These are phyloP conservation scores for Cryomyces minteri DNA, from an alignment of 495 filamentous ascomycete species.

Conservation along the genomic window DNA sequence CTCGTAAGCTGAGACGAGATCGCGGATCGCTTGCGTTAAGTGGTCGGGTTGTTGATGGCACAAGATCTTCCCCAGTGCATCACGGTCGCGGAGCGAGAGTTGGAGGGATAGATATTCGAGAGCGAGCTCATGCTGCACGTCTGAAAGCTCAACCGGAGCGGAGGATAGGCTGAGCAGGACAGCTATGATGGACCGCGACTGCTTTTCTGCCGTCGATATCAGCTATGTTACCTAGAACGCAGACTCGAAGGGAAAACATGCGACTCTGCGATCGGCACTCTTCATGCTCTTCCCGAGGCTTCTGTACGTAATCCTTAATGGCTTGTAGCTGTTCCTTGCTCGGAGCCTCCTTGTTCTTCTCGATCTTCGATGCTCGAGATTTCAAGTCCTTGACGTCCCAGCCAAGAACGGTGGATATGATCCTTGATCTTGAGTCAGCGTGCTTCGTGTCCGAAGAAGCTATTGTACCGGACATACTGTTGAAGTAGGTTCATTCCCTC, in stretches of 20 bases:
- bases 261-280: slow-evolving; percentile 23
- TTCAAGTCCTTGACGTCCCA: slow-evolving; percentile 42
- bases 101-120: slow-evolving; percentile 39
- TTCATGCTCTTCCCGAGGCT: slow-evolving; percentile 29
- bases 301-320: slow-evolving; percentile 29
- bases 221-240: neutral
- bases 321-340: slow-evolving; percentile 28
- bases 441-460: too few relatives aligned
- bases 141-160: slow-evolving; percentile 19
- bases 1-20: slow-evolving; percentile 39
- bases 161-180: slow-evolving; percentile 25
- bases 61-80: slow-evolving; percentile 35
- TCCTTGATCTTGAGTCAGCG: slow-evolving; percentile 19
- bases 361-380: slow-evolving; percentile 32
- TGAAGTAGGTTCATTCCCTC: slow-evolving; percentile 55
- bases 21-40: slow-evolving; percentile 36
- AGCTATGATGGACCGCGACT: slow-evolving; percentile 30
- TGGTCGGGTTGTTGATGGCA: slow-evolving; percentile 40
- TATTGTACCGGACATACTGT: slow-evolving; percentile 20
- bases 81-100: slow-evolving; percentile 40
- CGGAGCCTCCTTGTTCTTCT: slow-evolving; percentile 28
- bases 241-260: neutral
- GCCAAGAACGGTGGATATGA: slow-evolving; percentile 39
- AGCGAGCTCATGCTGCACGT: slow-evolving; percentile 31
- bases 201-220: slow-evolving; percentile 3